phyloP scores from a whole-genome alignment of 257 asterid species.

The Lycium barbarum region DNA sequence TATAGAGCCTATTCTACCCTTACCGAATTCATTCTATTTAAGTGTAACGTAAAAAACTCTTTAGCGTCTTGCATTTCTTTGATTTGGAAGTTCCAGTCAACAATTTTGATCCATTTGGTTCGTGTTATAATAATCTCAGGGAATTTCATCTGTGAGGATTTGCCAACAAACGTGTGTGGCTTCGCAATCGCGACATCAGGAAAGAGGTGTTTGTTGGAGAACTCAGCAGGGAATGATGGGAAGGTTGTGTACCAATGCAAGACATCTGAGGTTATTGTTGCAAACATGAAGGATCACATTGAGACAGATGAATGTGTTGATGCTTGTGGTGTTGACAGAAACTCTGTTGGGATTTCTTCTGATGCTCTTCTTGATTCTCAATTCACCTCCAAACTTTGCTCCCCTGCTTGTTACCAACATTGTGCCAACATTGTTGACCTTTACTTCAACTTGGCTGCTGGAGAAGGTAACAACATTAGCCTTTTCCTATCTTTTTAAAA shows the following conservation, averaged over 20 bases:
- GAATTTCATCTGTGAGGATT: conserved; percentile 65
- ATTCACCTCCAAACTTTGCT: conserved; percentile 67
- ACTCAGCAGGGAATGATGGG: conserved; percentile 41
- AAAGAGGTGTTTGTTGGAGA: conserved; percentile 76
- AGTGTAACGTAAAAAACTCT: no score
- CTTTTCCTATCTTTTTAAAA: no score
- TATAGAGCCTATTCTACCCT: no score
- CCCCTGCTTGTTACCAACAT: conserved; percentile 59
- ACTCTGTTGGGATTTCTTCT: conserved; percentile 73
- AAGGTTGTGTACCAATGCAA: conserved; percentile 52
- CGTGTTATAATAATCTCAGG: conserved; percentile 38
- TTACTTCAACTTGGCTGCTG: conserved; percentile 74
- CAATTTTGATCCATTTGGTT: background rate
- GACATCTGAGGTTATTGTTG: conserved; percentile 68
- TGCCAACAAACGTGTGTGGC: conserved; percentile 59
- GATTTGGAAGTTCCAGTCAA: no score
- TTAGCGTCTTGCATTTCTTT: no score
- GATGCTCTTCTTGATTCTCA: conserved; percentile 63
- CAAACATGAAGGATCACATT: conserved; percentile 54
- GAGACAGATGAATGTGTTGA: conserved; percentile 67
- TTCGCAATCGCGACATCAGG: conserved; percentile 70
- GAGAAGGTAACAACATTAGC: conserved; percentile 58
- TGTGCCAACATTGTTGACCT: conserved; percentile 83
- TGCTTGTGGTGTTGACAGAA: conserved; percentile 72
- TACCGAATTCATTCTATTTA: no score